Base-by-base conservation (phyloP, 768 basidiomycete species). In the Amanita molliuscula region DNA sequence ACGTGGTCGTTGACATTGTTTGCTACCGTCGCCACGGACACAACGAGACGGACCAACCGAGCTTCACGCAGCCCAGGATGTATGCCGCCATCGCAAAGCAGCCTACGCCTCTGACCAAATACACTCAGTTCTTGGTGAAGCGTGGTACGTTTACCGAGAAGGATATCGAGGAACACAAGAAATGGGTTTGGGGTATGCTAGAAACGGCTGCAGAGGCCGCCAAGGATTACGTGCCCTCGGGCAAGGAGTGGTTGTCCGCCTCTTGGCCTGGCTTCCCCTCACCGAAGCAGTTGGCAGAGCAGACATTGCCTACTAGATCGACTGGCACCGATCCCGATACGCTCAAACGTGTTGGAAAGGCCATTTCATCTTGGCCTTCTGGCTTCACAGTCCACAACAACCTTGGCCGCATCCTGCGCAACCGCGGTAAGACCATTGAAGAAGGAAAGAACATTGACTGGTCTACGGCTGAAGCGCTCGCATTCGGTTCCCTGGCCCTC, bases 11-110 rank as follows among this genome's bases (percentile, higher is more conserved):
- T 54, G 95, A 99, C 67, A 91, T 99, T 51, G 94, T 99, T 51
- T 99, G 96, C 71, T 99, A 97, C 73, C 88, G 96, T 55, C 91
- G 93, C 48, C 82, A 98, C 63, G 96, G 96, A n/a, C 96, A 99
- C 71, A 99, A 99, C 66, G 96, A 99, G 68, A 97, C 93, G 8
- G 96, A 99, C 62, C 96, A 99, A 66, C 96, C 96, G 21, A 87
- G 81, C 65, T 99, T 99, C 74, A 98, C 96, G 8, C 96, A 99
- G 66, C 96, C 96, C 6, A 78, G 89, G 55, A 99, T 98, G 96
- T 99, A 99, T 75, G 78, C 91, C 66, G 90, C 93, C 26, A 96
- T 99, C 63, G 82, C 83, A 69, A 87, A 89, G 59, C 92, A 98
- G 67, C 88, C 88, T 2, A 93, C 94, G 1, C 81, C 93, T 4